Evolutionary conservation across 2,329 filamentous ascomycete species (phyloP).

Genomic region (Tolypocladium ophioglossoides): DNA sequence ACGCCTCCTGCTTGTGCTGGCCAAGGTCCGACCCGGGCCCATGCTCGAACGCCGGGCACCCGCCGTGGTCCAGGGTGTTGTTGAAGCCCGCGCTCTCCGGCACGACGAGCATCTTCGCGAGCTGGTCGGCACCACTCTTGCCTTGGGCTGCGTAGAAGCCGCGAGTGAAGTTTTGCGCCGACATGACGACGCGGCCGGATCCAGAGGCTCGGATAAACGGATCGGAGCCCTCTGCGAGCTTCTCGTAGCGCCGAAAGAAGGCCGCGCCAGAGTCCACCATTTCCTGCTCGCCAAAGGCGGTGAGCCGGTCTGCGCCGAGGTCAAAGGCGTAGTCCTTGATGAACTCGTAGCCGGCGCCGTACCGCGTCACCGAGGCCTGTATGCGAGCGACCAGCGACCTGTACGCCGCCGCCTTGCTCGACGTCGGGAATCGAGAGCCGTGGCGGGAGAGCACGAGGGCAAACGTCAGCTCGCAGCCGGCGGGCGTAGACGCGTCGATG

Average conservation of each 20-base stretch:
- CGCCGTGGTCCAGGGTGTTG: conserved; percentile 70
- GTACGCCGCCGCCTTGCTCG: conserved; percentile 55
- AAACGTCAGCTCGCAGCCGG: conserved; percentile 65
- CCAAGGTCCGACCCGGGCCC: conserved; percentile 39
- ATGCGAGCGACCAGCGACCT: conserved; percentile 54
- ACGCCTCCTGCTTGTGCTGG: conserved; percentile 41
- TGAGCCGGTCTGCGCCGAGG: conserved; percentile 60
- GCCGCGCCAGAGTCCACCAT: conserved; percentile 65
- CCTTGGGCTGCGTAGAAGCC: conserved; percentile 52
- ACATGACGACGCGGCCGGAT: conserved; percentile 61
- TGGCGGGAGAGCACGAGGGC: conserved; percentile 76
- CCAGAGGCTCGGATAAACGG: conserved; percentile 67
- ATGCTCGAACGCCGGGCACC: conserved; percentile 61
- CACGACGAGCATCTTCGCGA: conserved; percentile 53
- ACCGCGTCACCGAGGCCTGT: conserved; percentile 43
- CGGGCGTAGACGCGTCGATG: conserved; percentile 49
- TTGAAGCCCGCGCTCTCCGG: conserved; percentile 58
- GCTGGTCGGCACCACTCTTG: conserved; percentile 28
- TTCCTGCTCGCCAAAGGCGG: conserved; percentile 53
- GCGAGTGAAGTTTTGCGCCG: conserved; percentile 63
- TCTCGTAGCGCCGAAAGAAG: conserved; percentile 64
- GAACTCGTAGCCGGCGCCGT: conserved; percentile 56
- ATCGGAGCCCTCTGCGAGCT: conserved; percentile 43
- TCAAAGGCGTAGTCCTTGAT: conserved; percentile 60
- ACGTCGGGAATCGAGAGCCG: conserved; percentile 72